Percentiles rank a stretch among this genome's conserved stretches.
phyloP scores from a whole-genome alignment of 306 rosid species.

The Quercus rubra region DNA sequence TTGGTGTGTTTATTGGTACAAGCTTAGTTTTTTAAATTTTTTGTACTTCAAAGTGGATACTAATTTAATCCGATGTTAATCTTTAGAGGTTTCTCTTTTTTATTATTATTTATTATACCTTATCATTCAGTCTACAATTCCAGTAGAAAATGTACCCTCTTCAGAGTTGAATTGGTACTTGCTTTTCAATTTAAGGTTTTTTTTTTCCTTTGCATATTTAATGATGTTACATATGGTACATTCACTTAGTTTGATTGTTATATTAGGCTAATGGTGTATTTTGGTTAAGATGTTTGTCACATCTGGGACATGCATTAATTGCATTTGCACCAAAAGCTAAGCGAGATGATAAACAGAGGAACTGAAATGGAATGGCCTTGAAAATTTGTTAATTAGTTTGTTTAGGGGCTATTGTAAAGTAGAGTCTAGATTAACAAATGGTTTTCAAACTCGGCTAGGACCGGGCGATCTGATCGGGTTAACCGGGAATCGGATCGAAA shows the following conservation, averaged over 20 bases:
- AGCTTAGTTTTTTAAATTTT: conserved; percentile 56
- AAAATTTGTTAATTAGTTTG: too few species aligned
- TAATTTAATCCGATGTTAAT: not conserved
- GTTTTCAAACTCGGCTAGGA: too few species aligned
- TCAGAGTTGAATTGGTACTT: conserved; percentile 45
- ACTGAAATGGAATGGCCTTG: not conserved
- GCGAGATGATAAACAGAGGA: not conserved
- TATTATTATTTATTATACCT: conserved; percentile 22
- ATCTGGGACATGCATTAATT: not conserved
- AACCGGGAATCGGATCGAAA: too few species aligned
- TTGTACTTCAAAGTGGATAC: conserved; percentile 7
- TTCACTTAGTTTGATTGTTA: not conserved
- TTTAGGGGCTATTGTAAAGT: too few species aligned
- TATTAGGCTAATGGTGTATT: not conserved
- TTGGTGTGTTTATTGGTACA: conserved; percentile 46
- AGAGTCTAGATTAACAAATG: too few species aligned
- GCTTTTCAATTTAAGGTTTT: not conserved
- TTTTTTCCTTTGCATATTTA: not conserved
- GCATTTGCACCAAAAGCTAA: not conserved
- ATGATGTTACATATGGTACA: not conserved
- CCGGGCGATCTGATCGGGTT: too few species aligned
- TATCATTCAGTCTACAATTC: conserved; percentile 52
- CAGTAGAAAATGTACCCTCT: conserved; percentile 49
- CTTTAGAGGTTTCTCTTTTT: conserved; percentile 4
- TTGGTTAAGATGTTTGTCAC: not conserved